A percentile compares a stretch with the other conserved stretches of the same genome.
Evolutionary conservation across 2,329 filamentous ascomycete genomes (phyloP).

Genomic region (Sporothrix dimorphospora): DNA sequence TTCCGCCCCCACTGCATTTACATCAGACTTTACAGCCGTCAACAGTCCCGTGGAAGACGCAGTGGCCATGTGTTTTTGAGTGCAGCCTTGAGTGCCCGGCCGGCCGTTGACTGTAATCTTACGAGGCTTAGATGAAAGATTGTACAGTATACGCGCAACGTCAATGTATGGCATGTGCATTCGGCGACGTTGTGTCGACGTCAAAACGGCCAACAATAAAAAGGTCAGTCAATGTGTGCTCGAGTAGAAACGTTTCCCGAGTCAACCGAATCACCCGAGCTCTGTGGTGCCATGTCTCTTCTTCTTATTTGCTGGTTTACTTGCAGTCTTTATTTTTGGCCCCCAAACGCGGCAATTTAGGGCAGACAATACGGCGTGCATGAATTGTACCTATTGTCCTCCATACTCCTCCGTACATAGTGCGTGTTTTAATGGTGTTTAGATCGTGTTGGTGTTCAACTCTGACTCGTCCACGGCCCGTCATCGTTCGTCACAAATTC

Average conservation of each 20-base stretch:
- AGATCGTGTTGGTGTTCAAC: neutral
- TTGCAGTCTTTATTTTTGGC: slow-evolving; percentile 2
- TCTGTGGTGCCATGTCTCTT: neutral
- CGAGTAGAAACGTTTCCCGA: neutral
- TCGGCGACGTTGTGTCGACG: neutral
- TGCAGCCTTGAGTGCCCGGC: neutral
- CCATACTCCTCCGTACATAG: too few relatives aligned
- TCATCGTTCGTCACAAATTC: too few relatives aligned
- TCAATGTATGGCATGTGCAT: neutral
- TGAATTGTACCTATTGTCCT: too few relatives aligned
- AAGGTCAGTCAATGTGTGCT: neutral
- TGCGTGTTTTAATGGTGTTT: neutral
- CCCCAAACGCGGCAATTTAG: slow-evolving; percentile 20
- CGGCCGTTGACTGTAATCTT: neutral
- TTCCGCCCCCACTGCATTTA: neutral
- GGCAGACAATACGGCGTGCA: neutral
- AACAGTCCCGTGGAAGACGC: neutral
- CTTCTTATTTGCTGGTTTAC: neutral
- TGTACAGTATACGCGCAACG: neutral
- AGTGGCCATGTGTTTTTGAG: slow-evolving; percentile 14
- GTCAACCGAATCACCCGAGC: neutral
- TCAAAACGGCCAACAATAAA: neutral
- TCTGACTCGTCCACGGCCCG: too few relatives aligned
- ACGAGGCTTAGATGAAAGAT: neutral
- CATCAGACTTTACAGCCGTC: too few relatives aligned